Evolutionary conservation across 2,329 filamentous ascomycete genomes (phyloP).

Genomic region (Paecilomyces niveus): DNA sequence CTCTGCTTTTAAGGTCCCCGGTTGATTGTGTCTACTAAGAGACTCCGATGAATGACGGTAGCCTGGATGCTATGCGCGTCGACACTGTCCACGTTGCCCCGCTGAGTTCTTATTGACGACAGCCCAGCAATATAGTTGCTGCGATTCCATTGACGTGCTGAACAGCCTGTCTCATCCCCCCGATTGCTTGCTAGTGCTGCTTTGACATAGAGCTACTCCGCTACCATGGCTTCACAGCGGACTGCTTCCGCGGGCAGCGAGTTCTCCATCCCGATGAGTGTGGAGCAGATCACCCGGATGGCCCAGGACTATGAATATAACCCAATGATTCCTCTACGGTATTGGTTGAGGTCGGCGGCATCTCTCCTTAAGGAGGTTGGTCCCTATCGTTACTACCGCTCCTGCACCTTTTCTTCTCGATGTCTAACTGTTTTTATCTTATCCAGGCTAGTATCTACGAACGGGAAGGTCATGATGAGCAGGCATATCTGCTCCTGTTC

Average conservation of each 20-base stretch:
- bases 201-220: background rate
- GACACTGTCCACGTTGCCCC: background rate
- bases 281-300: slow-evolving; percentile 68
- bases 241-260: slow-evolving; percentile 22
- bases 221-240: slow-evolving; percentile 18
- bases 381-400: slow-evolving; percentile 5
- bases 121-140: background rate
- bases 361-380: slow-evolving; percentile 73
- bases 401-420: background rate
- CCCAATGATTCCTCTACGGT: slow-evolving; percentile 64
- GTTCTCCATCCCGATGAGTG: slow-evolving; percentile 53
- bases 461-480: slow-evolving; percentile 74
- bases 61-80: background rate
- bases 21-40: background rate
- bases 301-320: slow-evolving; percentile 80
- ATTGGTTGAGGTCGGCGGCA: slow-evolving; percentile 75
- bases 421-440: background rate
- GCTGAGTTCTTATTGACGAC: background rate
- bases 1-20: background rate
- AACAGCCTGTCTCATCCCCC: background rate
- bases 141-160: background rate
- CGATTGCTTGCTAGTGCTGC: background rate
- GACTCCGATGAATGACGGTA: background rate
- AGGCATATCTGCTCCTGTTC: slow-evolving; percentile 86
- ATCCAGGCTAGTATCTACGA: slow-evolving; percentile 74